Evolutionary conservation across 192 early-diverging fungal genomes (phyloP), one percentile per base, ranked within the genome.

Genomic region (Coemansia sp.): DNA sequence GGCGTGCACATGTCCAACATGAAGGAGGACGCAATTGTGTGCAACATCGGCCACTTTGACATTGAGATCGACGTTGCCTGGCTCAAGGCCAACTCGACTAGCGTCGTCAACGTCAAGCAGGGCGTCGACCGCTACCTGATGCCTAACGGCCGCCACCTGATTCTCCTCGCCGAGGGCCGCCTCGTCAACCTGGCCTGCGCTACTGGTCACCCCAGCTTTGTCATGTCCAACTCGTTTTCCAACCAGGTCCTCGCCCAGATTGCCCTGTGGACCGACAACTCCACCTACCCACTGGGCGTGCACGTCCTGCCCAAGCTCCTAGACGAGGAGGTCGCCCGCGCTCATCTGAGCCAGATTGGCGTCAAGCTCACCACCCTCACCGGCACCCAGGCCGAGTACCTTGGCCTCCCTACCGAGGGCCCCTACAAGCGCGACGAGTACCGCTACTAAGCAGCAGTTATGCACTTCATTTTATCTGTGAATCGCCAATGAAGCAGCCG

Each of bases 31-130:
- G 86, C 94, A 63, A 97, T 98, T 65, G 94, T 98, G 63, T 97
- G 97, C 92, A 98, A 98, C 88, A 98, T 98, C 85, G 97, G 96
- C 66, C 96, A 98, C 87, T 98, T 98, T 65, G 96, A 98, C 85
- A 87, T 95, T 72, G 96, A 98, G 85, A 92, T 98, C 70, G 96
- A 98, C 80, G 95, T 95, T 58, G 92, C 92, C 56, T 98, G 96
- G 96, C 83, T 98, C 70, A 95, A 95, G 89, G 83, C 85, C 76
- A 98, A 98, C 87, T 89, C 94, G 65, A 79, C 72, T 62, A 81
- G 82, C 64, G 81, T 83, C 76, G 88, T 90, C 82, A 95, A 96
- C 91, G 92, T 98, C 88, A 98, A 98, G 89, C 88, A 93, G 65
- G 94, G 95, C 82, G 97, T 98, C 57, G 95, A 98, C 86, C 94